These are phyloP conservation scores for Monosporascus sp. DNA, from an alignment of 2,329 filamentous ascomycete genomes.

Conservation along the genomic window DNA sequence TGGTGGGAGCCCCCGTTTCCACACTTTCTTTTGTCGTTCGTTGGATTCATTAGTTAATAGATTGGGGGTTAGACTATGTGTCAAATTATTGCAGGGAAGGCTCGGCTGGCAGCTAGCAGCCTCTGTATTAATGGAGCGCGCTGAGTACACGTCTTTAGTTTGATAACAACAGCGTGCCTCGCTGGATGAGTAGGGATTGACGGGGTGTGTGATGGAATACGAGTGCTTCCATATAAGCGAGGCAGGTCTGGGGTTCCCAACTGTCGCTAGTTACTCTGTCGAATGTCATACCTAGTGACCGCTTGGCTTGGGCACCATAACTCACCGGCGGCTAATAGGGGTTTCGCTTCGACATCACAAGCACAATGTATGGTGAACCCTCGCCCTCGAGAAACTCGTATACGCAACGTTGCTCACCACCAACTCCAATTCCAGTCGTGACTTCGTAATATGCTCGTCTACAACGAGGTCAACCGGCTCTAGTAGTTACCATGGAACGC, in stretches of 20 bases:
- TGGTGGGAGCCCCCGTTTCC: constrained; percentile 10
- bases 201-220: no score
- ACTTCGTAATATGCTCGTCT: neutral
- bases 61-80: no score
- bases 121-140: no score
- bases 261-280: no score
- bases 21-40: constrained; percentile 2
- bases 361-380: neutral
- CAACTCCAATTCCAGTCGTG: neutral
- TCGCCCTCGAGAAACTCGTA: no score
- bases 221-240: no score
- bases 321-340: no score
- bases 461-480: neutral
- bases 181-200: neutral
- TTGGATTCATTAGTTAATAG: neutral
- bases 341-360: no score
- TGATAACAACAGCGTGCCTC: neutral
- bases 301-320: no score
- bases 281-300: no score
- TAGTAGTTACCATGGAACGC: neutral
- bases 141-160: neutral
- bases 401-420: no score
- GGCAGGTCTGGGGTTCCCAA: no score
- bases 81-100: neutral
- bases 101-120: neutral